These are phyloP conservation scores for Teunomyces stri DNA, from an alignment of 805 yeast species.

Conservation along the genomic window DNA sequence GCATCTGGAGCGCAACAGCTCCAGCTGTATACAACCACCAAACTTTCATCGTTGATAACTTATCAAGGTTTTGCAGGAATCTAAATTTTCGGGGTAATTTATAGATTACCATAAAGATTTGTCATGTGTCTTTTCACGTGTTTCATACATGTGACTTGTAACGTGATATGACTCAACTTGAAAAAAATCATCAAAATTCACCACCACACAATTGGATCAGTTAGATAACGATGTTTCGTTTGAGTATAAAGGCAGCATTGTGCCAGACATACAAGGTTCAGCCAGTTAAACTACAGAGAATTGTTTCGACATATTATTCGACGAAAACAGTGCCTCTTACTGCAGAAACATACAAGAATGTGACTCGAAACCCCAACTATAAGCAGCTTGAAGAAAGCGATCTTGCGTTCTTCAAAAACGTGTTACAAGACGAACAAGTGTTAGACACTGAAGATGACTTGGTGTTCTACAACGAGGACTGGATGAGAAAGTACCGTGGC, in stretches of 20 bases:
- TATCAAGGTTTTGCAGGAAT: not conserved
- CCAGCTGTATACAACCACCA: slow-evolving; percentile 1
- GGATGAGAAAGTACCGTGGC: slow-evolving; percentile 94
- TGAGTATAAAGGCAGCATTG: slow-evolving; percentile 7
- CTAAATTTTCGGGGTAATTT: not conserved
- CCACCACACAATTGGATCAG: not conserved
- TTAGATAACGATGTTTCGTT: not conserved
- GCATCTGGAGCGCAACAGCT: slow-evolving; percentile 4
- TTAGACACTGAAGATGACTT: slow-evolving; percentile 64
- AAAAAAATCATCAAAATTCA: not conserved
- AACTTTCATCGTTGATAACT: not conserved
- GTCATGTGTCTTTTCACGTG: too few relatives aligned
- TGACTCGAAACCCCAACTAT: slow-evolving; percentile 50
- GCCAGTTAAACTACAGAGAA: not conserved
- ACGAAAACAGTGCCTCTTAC: slow-evolving; percentile 52
- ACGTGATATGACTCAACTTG: slow-evolving; percentile 1
- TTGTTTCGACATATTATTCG: slow-evolving; percentile 14
- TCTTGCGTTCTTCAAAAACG: slow-evolving; percentile 54
- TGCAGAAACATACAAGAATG: slow-evolving; percentile 63
- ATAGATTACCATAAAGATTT: too few relatives aligned
- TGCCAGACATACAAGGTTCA: slow-evolving; percentile 4
- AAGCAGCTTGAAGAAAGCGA: slow-evolving; percentile 56
- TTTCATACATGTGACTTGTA: too few relatives aligned
- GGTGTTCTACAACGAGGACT: slow-evolving; percentile 76
- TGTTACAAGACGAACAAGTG: slow-evolving; percentile 50